Base-by-base conservation (phyloP, 768 basidiomycete species). In the Kondoa subrosea region DNA sequence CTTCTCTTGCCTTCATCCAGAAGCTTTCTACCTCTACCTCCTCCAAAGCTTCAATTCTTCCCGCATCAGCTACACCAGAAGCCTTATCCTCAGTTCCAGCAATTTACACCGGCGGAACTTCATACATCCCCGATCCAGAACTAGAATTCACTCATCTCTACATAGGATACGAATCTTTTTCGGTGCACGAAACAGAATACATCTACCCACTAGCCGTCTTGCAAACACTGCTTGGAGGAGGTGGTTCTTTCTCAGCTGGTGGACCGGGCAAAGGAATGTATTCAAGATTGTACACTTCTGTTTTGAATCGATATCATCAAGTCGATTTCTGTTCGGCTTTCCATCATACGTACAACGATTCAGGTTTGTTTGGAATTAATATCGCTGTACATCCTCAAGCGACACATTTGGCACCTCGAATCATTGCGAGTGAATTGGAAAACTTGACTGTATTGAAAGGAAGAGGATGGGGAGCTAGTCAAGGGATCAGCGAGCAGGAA, bases 221-320 rank as follows among this genome's bases (percentile, higher is more conserved):
- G 79, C 93, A 99, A 75, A 87, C 92, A 29, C 83, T 97, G 57
- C 83, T 99, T 17, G 93, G 93, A 33, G 93, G 93, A 0, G 93
- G 93, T 4, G 91, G 91, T 21, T 88, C 86, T 76, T 99, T 99
- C 81, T 95, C 91, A 34, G 93, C 93, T 17, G 91, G 93, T 71
- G 93, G 93, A 2, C 93, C 93, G 1, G 93, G 93, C 17, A 97
- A 97, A 80, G 93, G 93, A 73, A 97, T 97, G 93, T 97, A 95
- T 81, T 91, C 91, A 34, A 86, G 93, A 29, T 79, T 96, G 31
- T 96, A 97, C 80, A 93, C 91, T 12, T 85, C 91, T 75, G 90
- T 97, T 74, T 85, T 97, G 68, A 96, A 97, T 77, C 87, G 89
- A 75, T 89, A 91, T 80, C 84, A 90, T 64, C 85, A 89, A 74